Evolutionary conservation across 495 filamentous ascomycete genomes (phyloP), one percentile per base, ranked within the genome.

Genomic region (Podospora pseudocomata): DNA sequence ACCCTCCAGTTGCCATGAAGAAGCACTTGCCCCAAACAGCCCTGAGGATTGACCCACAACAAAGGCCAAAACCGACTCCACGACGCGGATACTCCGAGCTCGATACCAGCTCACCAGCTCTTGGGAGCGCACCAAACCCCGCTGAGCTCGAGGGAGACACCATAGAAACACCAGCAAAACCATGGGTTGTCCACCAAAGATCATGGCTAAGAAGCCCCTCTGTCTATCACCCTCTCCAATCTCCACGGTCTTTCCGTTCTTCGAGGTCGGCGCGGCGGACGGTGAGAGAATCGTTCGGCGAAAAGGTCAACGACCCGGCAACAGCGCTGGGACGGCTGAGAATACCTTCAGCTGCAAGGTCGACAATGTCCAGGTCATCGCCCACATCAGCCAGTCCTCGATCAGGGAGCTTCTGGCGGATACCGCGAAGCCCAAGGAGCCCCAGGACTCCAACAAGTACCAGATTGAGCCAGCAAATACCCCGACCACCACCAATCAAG

Each of bases 81-180:
- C 54, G 28, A 20, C 18, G 19, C 28, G 15, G 55, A 20, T 26
- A 58, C 13, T 66, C 69, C 3, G 69, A 74, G 57, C 70, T 71
- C 59, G 67, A 67, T 5, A 55, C 67, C 27, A 55, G 49, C 13
- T 49, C 65, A 19, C 65, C 39, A 4, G 65, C 44, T 15, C 71
- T 70, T n/a, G 75, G 75, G 26, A 76, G 56, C 61, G 66, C 60
- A 0, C 65, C 64, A 2, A 73, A 73, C 49, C 75, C 75, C 1
- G 75, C 74, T 11, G 75, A 77, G 68, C 75, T 77, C 11, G 74
- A 74, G 20, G 75, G 74, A 18, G 69, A 71, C 7, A 30, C 72
- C n/a, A 57, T 66, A 23, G 58, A 67, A 2, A 28, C 56, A 11
- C 66, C 70, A 18, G 19, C 60, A 3, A 61, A 67, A 28, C n/a